Conservation (phyloP, 768 basidiomycete genomes). For the Suillus fuscotomentosus region DNA sequence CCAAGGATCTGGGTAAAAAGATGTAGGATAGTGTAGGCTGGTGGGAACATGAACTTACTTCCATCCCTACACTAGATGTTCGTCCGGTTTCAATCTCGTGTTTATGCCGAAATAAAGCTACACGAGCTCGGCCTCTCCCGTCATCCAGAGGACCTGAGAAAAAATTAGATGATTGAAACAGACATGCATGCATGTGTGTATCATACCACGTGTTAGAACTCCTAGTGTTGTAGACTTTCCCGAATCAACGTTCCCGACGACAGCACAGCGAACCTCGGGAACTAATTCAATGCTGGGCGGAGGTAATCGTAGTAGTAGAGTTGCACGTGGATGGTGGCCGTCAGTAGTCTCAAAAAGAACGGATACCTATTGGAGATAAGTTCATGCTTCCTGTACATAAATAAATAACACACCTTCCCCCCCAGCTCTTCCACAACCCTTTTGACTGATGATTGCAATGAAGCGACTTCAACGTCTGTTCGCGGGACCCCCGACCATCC, state of each 20-base stretch:
- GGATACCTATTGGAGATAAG: slow-evolving; percentile 43
- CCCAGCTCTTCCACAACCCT: slow-evolving; percentile 72
- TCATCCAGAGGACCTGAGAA: slow-evolving; percentile 70
- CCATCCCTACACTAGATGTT: slow-evolving; percentile 96
- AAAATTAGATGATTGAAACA: slow-evolving; percentile 11
- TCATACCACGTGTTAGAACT: slow-evolving; percentile 85
- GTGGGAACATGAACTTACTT: slow-evolving; percentile 49
- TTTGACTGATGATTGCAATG: slow-evolving; percentile 42
- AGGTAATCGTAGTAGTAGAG: slow-evolving; percentile 70
- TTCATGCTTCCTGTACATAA: not conserved
- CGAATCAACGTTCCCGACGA: slow-evolving; percentile 93
- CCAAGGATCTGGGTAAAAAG: slow-evolving; percentile 69
- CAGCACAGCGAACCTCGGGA: slow-evolving; percentile 94
- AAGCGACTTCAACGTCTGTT: slow-evolving; percentile 51
- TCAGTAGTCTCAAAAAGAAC: slow-evolving; percentile 45
- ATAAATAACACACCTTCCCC: slow-evolving; percentile 55
- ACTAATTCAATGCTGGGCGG: slow-evolving; percentile 72
- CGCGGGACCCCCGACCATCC: slow-evolving; percentile 56
- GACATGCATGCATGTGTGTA: slow-evolving; percentile 16
- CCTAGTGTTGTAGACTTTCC: slow-evolving; percentile 95
- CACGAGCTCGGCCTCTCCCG: slow-evolving; percentile 78
- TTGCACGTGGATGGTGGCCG: slow-evolving; percentile 50
- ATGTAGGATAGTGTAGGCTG: not conserved
- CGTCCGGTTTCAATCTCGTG: slow-evolving; percentile 96
- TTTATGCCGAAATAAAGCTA: slow-evolving; percentile 92